Conservation (phyloP, 805 yeast genomes). For the Kuraishia piskuri region DNA sequence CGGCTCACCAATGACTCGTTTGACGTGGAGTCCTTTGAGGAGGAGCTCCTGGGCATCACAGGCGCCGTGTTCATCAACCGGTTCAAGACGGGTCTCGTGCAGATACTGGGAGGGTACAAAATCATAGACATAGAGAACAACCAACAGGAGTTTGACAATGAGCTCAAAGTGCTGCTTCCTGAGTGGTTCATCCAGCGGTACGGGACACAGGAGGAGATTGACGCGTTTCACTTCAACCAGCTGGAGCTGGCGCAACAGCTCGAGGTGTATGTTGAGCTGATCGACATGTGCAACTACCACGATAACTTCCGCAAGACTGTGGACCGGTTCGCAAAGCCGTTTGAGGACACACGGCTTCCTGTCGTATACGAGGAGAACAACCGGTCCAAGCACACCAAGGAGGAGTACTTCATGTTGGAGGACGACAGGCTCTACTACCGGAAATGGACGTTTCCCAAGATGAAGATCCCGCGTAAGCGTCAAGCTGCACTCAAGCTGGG, state of each 20-base stretch:
- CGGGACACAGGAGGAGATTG: conserved; percentile 11
- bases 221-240: conserved; percentile 24
- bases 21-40: conserved; percentile 53
- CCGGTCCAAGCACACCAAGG: conserved; percentile 7
- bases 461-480: conserved; percentile 26
- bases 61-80: conserved; percentile 33
- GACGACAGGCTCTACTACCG: conserved; percentile 43
- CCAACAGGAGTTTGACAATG: conserved; percentile 21
- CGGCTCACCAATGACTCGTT: conserved; percentile 42
- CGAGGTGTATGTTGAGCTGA: conserved; percentile 36
- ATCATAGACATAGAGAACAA: conserved; percentile 12
- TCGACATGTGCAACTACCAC: conserved; percentile 31
- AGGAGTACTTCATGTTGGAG: conserved; percentile 33
- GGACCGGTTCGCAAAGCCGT: conserved; percentile 21
- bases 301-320: conserved; percentile 40
- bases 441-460: conserved; percentile 19
- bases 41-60: conserved; percentile 41
- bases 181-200: conserved; percentile 6
- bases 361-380: conserved; percentile 12
- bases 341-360: conserved; percentile 14
- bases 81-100: conserved; percentile 33
- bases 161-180: conserved; percentile 10
- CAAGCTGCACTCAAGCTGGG: conserved; percentile 18
- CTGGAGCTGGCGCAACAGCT: conserved; percentile 38
- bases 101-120: conserved; percentile 28